Base-by-base conservation (phyloP, 208 protist species). In the Porcisia hertigi region DNA sequence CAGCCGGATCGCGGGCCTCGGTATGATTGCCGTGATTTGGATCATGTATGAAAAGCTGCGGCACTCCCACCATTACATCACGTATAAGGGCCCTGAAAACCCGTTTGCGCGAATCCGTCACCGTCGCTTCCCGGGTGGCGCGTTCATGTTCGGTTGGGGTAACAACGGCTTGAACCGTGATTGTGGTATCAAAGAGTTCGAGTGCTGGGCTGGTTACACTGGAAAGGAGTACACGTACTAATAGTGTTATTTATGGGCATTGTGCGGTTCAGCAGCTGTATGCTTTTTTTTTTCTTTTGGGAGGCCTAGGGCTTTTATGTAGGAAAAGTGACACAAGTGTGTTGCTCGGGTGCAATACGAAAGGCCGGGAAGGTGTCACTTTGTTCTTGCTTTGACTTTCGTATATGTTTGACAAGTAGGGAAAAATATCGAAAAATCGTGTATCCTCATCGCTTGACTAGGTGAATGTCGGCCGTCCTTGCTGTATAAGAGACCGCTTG, bases 161-260 rank as follows among this genome's bases (percentile, higher is more conserved):
- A 95, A 94, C 80, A 97, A 97, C 73, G 92, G 90, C 41, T 82
- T 97, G 77, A 97, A 97, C 81, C 87, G 92, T 76, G 93, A 95
- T 79, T 97, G 93, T 74, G 89, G 87, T 85, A 57, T 94, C 64
- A 91, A 92, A 72, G 93, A 95, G 71, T 97, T 89, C 75, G 91
- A 95, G 77, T 97, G 91, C 86, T 95, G 93, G 93, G 89, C 89
- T 72, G 93, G 93, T 41, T 95, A 95, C 85, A 86, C 83, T 75
- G 93, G 93, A 76, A 94, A 94, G 82, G 90, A 94, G 78, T 97
- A 93, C 81, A 93, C 88, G 18, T 94, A 94, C 82, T 97, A 92
- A 78, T 36, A 9, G 11, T n/a, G 41, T 34, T 39, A 18, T 66
- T 76, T 41, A 80, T 80, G 73, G 18, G 7, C 45, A 30, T 14